Evolutionary conservation across 2,329 filamentous ascomycete genomes (phyloP).

Genomic region (Ceratocystis harringtonii): DNA sequence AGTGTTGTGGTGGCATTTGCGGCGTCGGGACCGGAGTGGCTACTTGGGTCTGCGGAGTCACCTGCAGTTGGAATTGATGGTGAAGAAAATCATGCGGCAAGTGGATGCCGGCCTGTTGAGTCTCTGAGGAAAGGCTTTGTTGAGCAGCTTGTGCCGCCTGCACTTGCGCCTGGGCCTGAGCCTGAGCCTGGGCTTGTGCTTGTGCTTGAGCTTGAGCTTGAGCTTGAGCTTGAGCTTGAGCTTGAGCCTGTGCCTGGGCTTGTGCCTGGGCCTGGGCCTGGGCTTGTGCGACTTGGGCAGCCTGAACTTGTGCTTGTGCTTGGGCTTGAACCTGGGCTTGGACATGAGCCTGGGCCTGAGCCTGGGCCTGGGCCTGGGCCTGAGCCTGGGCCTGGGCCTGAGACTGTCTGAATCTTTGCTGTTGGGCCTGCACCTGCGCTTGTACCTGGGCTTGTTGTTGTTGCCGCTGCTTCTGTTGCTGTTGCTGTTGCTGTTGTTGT

Average conservation of each 20-base stretch:
- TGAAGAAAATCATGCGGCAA: slow-evolving; percentile 10
- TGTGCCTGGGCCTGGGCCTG: slow-evolving; percentile 12
- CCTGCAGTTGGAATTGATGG: slow-evolving; percentile 15
- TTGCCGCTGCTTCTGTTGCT: slow-evolving; percentile 6
- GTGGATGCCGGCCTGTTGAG: slow-evolving; percentile 5
- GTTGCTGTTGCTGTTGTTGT: slow-evolving; percentile 8
- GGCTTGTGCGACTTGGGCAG: neutral
- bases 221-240: neutral
- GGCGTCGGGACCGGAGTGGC: slow-evolving; percentile 1
- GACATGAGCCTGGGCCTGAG: neutral
- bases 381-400: slow-evolving; percentile 12
- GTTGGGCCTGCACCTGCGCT: slow-evolving; percentile 5
- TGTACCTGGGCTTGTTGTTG: slow-evolving; percentile 6
- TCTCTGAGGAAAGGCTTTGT: slow-evolving; percentile 1
- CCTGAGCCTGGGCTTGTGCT: slow-evolving; percentile 19
- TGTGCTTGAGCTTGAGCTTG: slow-evolving; percentile 10
- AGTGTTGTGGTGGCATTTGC: slow-evolving; percentile 13
- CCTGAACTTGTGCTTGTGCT: neutral
- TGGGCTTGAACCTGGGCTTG: slow-evolving; percentile 9
- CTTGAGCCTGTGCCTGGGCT: slow-evolving; percentile 4
- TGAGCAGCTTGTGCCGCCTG: slow-evolving; percentile 18
- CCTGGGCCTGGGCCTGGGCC: neutral
- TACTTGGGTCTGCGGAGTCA: slow-evolving; percentile 6
- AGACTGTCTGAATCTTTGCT: slow-evolving; percentile 20
- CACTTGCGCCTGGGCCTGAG: slow-evolving; percentile 19